Evolutionary conservation across 306 rosid species (phyloP), one percentile per base, ranked within the genome.

Genomic region (Carpinus viminea): DNA sequence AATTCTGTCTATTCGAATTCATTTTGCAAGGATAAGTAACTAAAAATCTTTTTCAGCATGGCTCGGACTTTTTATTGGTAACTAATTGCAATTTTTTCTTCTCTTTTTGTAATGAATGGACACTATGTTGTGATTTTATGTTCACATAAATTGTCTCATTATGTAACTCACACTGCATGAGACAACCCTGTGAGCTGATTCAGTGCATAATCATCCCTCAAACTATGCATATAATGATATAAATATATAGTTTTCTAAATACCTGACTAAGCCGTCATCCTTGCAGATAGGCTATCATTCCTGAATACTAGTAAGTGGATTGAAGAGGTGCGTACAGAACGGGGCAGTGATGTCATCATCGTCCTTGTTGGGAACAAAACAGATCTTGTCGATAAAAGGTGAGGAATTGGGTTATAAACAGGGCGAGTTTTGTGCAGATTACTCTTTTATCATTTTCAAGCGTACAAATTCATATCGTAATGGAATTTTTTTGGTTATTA

Each of bases 301-400:
- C 87, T 95, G 76, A 92, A 87, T 87, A 95, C 95, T 56, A 91
- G 36, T 74, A 92, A 85, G 89, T 92, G 97, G 98, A 89, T 95
- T 47, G 98, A 95, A 89, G 98, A 95, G 88, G 97, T 95, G 28
- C 93, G 97, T 4, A 88, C 91, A 56, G 98, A 95, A 80, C 90
- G 98, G 51, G 98, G 98, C 50, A 84, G 90, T 74, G 98, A 95
- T 88, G 98, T 95, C 79, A 89, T 95, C 54, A 95, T 95, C 71
- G 97, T 95, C 74, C 93, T 94, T 78, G 98, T 94, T 24, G 98
- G 98, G 75, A 92, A 94, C 96, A 92, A 94, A 88, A 94, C 98
- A 24, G 98, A 95, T 90, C 98, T 95, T 74, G 97, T 95, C 50
- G 98, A 95, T 38, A 95, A 95, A 86, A 91, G 98, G 98, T 88